Percentiles rank a stretch among this genome's conserved stretches.
Conservation (phyloP, 2,329 filamentous ascomycete species). For the Graphilbum fragrans region DNA sequence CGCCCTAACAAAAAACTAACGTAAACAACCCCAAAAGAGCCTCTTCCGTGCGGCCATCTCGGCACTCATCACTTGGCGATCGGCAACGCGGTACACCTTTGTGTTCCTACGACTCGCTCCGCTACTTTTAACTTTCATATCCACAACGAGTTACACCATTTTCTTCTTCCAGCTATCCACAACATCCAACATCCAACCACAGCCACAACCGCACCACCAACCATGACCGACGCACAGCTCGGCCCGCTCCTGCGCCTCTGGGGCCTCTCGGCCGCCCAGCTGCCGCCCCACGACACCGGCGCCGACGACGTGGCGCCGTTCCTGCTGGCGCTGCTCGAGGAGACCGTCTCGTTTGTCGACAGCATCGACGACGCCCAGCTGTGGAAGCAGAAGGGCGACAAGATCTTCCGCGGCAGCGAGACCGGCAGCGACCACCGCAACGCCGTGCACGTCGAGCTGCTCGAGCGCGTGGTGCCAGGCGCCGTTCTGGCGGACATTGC, state of each 20-base stretch:
- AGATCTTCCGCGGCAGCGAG: slow-evolving; percentile 23
- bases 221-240: slow-evolving; percentile 10
- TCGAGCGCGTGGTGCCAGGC: slow-evolving; percentile 34
- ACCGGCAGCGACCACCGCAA: slow-evolving; percentile 13
- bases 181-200: no score
- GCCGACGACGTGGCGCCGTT: slow-evolving; percentile 35
- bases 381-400: slow-evolving; percentile 28
- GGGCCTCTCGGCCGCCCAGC: slow-evolving; percentile 34
- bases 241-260: slow-evolving; percentile 41
- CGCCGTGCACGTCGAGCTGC: slow-evolving; percentile 41
- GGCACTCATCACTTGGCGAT: no score
- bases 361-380: slow-evolving; percentile 14
- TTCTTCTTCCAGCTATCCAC: no score
- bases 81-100: no score
- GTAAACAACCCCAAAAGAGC: no score
- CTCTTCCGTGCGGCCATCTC: no score
- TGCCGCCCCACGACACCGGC: slow-evolving; percentile 28
- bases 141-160: no score
- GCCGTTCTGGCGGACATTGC: slow-evolving; percentile 5
- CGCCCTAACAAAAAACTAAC: no score
- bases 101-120: no score
- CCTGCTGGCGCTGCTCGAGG: slow-evolving; percentile 38
- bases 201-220: not conserved
- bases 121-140: no score
- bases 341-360: slow-evolving; percentile 47